phyloP scores from a whole-genome alignment of 148 eudicot genomes.

The Cornus florida region DNA sequence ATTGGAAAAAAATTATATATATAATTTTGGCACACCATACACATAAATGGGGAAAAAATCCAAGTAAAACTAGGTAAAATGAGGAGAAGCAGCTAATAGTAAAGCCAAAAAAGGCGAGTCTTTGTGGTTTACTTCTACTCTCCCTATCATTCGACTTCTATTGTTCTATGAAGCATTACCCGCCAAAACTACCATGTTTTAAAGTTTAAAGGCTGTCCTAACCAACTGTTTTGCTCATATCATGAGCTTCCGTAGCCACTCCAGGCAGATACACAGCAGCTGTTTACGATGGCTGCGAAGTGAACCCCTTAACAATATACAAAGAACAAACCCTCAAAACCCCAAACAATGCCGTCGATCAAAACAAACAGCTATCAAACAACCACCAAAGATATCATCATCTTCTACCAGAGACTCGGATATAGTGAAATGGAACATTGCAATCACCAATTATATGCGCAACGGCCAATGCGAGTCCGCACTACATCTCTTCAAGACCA shows the following conservation, averaged over 20 bases:
- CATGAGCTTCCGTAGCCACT: slow-evolving; percentile 8
- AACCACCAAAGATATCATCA: background rate
- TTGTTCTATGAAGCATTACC: too few species aligned
- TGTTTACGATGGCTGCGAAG: slow-evolving; percentile 6
- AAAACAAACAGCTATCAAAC: background rate
- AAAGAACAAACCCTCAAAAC: background rate
- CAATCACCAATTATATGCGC: slow-evolving; percentile 49
- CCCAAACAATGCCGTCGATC: background rate
- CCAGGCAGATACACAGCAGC: slow-evolving; percentile 5
- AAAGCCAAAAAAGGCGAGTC: too few species aligned
- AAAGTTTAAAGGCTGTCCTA: background rate
- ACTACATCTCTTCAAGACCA: slow-evolving; percentile 32
- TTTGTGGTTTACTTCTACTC: too few species aligned
- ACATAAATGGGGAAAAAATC: too few species aligned
- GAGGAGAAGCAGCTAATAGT: too few species aligned
- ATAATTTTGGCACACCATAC: too few species aligned
- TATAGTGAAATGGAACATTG: slow-evolving; percentile 41
- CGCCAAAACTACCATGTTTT: background rate
- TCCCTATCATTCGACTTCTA: too few species aligned
- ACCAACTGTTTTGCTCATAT: background rate
- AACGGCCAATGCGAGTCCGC: slow-evolving; percentile 44
- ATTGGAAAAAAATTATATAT: too few species aligned
- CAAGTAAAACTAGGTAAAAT: too few species aligned
- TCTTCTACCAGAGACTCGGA: slow-evolving; percentile 19
- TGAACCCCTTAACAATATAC: background rate